Evolutionary conservation across 306 rosid genomes (phyloP), one percentile per base, ranked within the genome.

Genomic region (Senna siamea): DNA sequence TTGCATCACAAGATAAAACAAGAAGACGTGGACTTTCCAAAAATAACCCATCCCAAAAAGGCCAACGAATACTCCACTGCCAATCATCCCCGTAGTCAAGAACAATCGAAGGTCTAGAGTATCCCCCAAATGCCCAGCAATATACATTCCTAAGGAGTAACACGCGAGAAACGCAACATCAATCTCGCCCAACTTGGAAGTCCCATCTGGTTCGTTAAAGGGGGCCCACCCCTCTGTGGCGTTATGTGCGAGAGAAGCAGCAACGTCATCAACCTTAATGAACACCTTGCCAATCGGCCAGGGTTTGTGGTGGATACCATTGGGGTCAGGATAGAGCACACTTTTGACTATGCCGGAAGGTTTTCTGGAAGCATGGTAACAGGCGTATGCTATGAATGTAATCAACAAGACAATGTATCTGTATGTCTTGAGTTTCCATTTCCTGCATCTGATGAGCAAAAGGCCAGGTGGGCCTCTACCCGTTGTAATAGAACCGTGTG

Each of bases 331-430:
- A 69, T 84, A 78, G 28, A 92, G 52, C 0, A 92, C 90, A 75
- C 93, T 88, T 76, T 89, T 89, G 0, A 92, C 93, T 58, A 89
- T 92, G 3, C 97, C 83, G 7, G 85, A 83, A 9, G 92, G 87
- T 69, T 92, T 92, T 70, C 97, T 48, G 0, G 97, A 85, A 37
- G 97, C 97, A 69, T 92, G 97, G 76, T 85, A 92, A 30, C 96
- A 86, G 0, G 89, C 73, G 69, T 92, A 92, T 5, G 97, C 96
- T 0, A 88, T 9, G 75, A 92, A 92, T 0, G 97, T 92, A 18
- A 86, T 59, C 2, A 92, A 35, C 70, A 92, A 66, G 15, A 92
- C 84, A 7, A 73, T 66, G 77, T 89, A 92, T 47, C 94, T 85
- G 20, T 86, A 87, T 0, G 90, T 86, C 2, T 77, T 55, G 9